Conservation (phyloP, 805 yeast species). For the Saturnispora ahearnii region DNA sequence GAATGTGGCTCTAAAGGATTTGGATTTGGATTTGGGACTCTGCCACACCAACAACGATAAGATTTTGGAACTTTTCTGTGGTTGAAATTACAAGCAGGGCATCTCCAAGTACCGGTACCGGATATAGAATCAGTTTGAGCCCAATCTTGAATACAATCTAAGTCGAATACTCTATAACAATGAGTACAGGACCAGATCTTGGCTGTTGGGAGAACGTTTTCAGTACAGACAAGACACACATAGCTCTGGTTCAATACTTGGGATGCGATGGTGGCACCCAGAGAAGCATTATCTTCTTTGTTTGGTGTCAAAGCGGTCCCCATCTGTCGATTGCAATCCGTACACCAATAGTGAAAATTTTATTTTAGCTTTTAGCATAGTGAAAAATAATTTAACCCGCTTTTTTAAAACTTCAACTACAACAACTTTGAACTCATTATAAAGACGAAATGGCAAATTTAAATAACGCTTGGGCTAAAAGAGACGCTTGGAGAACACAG, state of each 20-base stretch:
- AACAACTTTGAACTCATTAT: not conserved
- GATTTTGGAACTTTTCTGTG: slow-evolving; percentile 39
- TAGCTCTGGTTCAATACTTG: slow-evolving; percentile 32
- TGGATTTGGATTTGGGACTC: slow-evolving; percentile 53
- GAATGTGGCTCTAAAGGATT: slow-evolving; percentile 66
- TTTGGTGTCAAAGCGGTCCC: slow-evolving; percentile 4
- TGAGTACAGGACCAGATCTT: slow-evolving; percentile 69
- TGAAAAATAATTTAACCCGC: not conserved
- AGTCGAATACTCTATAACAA: slow-evolving; percentile 79
- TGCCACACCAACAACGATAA: slow-evolving; percentile 86
- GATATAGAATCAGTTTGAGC: slow-evolving; percentile 47
- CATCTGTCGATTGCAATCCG: slow-evolving; percentile 6
- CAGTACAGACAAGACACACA: slow-evolving; percentile 81
- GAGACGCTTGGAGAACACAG: slow-evolving; percentile 89
- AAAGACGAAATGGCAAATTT: slow-evolving; percentile 21
- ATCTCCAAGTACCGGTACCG: slow-evolving; percentile 47
- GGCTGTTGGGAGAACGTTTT: slow-evolving; percentile 60
- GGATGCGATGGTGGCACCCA: slow-evolving; percentile 34
- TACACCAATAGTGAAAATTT: slow-evolving; percentile 2
- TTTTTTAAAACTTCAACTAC: not conserved
- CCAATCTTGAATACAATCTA: slow-evolving; percentile 83
- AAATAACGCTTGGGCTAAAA: slow-evolving; percentile 36
- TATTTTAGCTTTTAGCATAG: not conserved
- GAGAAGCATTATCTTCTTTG: slow-evolving; percentile 5
- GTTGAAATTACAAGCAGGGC: slow-evolving; percentile 69